phyloP scores from a whole-genome alignment of 116 monocot genomes.

The Dioscorea cayenensis region DNA sequence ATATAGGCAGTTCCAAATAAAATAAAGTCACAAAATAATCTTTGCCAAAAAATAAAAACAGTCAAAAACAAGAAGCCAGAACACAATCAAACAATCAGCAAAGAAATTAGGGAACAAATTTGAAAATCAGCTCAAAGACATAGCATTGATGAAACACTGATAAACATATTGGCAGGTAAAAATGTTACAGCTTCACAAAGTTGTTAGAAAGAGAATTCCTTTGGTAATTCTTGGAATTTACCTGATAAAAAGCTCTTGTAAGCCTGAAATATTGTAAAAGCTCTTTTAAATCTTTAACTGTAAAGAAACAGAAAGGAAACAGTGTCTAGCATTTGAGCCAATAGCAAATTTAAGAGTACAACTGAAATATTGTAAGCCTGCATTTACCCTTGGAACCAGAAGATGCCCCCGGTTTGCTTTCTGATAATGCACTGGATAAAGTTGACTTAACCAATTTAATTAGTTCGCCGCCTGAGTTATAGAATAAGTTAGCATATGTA shows the following conservation, averaged over 20 bases:
- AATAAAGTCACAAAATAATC: too few relatives aligned
- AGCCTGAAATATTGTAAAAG: too few relatives aligned
- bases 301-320: neutral
- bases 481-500: neutral
- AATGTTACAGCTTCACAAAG: neutral
- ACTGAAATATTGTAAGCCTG: neutral
- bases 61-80: neutral
- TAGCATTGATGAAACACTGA: neutral
- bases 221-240: conserved; percentile 54
- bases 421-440: conserved; percentile 24
- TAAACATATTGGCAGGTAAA: neutral
- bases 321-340: neutral
- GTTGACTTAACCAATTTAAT: conserved; percentile 30
- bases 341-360: neutral
- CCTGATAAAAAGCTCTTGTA: conserved; percentile 55
- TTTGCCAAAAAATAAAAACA: too few relatives aligned
- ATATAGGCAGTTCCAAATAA: neutral
- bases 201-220: conserved; percentile 67
- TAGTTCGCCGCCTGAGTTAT: conserved; percentile 42
- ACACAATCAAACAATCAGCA: neutral
- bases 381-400: conserved; percentile 54
- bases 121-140: neutral
- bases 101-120: neutral
- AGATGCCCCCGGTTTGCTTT: conserved; percentile 23
- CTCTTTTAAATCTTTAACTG: conserved; percentile 66